Evolutionary conservation across 495 filamentous ascomycete species (phyloP).

Genomic region (Penicillium diatomitis): DNA sequence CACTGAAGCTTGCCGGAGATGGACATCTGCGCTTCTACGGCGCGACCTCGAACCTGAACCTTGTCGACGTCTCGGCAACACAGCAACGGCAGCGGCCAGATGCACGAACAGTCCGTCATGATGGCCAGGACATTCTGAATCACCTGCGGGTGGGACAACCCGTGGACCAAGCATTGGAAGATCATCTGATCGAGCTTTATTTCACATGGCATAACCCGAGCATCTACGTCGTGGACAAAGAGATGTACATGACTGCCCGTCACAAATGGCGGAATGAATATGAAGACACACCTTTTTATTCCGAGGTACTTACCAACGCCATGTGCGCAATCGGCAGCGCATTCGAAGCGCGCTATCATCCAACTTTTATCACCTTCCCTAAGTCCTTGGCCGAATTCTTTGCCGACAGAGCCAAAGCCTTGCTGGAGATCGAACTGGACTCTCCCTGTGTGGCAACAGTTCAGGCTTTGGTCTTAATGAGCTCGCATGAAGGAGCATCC

Average conservation of each 20-base stretch:
- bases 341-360: conserved; percentile 39
- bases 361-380: conserved; percentile 39
- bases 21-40: conserved; percentile 42
- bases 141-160: conserved; percentile 34
- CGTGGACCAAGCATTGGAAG: conserved; percentile 33
- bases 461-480: conserved; percentile 40
- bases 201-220: conserved; percentile 45
- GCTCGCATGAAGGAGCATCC: conserved; percentile 36
- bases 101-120: conserved; percentile 37
- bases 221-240: conserved; percentile 40
- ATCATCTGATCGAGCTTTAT: conserved; percentile 41
- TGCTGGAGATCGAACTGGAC: conserved; percentile 42
- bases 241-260: conserved; percentile 37
- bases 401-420: conserved; percentile 38
- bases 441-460: conserved; percentile 42
- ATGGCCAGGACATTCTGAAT: conserved; percentile 38
- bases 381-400: conserved; percentile 42
- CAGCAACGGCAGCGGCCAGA: conserved; percentile 43
- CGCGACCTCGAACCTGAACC: conserved; percentile 39
- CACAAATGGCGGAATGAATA: conserved; percentile 33
- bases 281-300: conserved; percentile 40
- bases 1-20: conserved; percentile 39
- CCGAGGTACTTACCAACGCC: conserved; percentile 40
- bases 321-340: conserved; percentile 44
- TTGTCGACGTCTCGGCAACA: conserved; percentile 37